A percentile compares a stretch with the other conserved stretches of the same genome.
phyloP scores from a whole-genome alignment of 192 early-diverging fungal species.

The Jimgerdemannia flammicorona region DNA sequence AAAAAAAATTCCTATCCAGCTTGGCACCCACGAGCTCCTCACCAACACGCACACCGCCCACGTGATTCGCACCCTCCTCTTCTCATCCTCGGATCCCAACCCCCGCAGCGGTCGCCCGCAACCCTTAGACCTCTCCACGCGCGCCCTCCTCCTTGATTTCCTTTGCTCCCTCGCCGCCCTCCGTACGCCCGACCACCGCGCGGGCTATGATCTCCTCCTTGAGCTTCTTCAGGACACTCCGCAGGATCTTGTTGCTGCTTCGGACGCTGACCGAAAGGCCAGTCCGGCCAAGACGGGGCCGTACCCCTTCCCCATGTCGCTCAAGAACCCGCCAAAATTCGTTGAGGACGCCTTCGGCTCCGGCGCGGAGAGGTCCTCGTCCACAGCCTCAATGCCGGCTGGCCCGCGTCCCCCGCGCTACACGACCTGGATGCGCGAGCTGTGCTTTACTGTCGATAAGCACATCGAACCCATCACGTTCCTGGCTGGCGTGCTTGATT shows the following conservation, averaged over 20 bases:
- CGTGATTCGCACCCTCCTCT: constrained; percentile 30
- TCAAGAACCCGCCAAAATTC: not conserved
- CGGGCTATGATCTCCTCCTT: constrained; percentile 3
- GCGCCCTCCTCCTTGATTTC: constrained; percentile 25
- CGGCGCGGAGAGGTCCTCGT: not conserved
- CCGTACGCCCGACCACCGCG: constrained; percentile 8
- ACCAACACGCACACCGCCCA: constrained; percentile 23
- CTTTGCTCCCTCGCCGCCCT: constrained; percentile 29
- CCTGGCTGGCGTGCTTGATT: constrained; percentile 30
- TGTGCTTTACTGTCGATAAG: constrained; percentile 27
- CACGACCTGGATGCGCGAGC: constrained; percentile 36
- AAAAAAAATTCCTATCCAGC: not conserved
- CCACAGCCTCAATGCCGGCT: not conserved
- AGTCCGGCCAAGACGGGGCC: not conserved
- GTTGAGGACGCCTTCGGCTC: not conserved
- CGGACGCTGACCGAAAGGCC: not conserved
- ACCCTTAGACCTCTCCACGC: constrained; percentile 24
- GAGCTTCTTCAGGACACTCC: not conserved
- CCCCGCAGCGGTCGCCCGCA: constrained; percentile 15
- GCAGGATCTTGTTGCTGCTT: not conserved
- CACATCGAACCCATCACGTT: constrained; percentile 37
- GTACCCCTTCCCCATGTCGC: not conserved
- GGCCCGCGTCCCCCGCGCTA: constrained; percentile 12
- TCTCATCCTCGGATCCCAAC: constrained; percentile 22
- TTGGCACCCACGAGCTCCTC: constrained; percentile 17